Evolutionary conservation across 129 eudicot genomes (phyloP).

Genomic region (Tanacetum coccineum): DNA sequence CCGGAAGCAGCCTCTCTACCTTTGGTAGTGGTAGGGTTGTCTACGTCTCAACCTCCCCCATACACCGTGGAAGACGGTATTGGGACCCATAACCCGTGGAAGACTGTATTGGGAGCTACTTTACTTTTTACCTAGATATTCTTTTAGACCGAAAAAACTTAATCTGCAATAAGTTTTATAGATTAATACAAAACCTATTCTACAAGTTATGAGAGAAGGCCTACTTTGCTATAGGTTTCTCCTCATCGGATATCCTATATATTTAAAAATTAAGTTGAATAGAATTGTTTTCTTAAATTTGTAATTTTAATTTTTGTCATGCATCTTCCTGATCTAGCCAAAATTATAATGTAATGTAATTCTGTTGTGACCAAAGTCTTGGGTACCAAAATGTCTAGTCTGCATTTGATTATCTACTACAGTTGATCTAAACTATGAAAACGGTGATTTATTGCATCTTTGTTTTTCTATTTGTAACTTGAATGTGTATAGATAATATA

Average conservation of each 20-base stretch:
- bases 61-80: no score
- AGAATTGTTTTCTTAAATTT: background rate
- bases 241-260: conserved; percentile 1
- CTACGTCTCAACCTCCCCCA: no score
- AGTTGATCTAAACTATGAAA: conserved; percentile 6
- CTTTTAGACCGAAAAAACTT: background rate
- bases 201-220: conserved; percentile 8
- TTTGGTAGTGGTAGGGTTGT: no score
- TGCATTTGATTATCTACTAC: no score
- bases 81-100: no score
- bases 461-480: background rate
- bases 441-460: background rate
- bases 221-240: conserved; percentile 2
- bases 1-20: no score
- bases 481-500: no score
- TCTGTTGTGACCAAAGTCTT: background rate
- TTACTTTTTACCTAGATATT: no score
- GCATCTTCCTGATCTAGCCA: background rate
- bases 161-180: no score
- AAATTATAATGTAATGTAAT: background rate
- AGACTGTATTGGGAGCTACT: no score
- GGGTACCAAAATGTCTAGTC: conserved; percentile 1
- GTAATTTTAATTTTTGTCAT: background rate
- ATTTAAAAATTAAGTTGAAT: background rate
- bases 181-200: background rate